Evolutionary conservation across 768 basidiomycete genomes (phyloP).

Genomic region (Boletus rubescentipes): DNA sequence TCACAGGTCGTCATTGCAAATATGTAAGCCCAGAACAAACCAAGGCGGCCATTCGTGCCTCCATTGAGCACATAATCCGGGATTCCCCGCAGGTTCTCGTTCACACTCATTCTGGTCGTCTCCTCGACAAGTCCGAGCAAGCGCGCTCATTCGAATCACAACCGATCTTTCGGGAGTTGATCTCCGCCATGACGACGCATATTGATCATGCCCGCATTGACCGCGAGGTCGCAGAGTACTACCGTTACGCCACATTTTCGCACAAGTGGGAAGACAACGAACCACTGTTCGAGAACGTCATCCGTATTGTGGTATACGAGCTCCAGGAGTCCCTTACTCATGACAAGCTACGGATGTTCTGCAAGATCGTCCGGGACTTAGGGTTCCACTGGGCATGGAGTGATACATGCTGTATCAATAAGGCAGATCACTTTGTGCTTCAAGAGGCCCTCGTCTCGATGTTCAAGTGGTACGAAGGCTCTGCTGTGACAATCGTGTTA

Average conservation of each 20-base stretch:
- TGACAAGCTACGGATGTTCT: neutral
- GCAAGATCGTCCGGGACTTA: neutral
- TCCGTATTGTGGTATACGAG: neutral
- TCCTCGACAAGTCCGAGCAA: neutral
- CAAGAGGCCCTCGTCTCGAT: neutral
- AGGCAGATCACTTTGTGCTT: neutral
- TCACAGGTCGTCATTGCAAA: neutral
- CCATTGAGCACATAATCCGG: neutral
- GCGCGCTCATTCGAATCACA: neutral
- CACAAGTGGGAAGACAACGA: neutral
- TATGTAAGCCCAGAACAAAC: neutral
- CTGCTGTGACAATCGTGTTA: neutral
- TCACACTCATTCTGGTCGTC: neutral
- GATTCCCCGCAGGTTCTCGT: neutral
- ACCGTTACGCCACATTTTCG: neutral
- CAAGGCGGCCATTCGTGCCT: neutral
- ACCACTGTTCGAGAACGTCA: neutral
- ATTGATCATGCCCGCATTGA: neutral
- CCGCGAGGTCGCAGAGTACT: neutral
- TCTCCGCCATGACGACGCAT: neutral
- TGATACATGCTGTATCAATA: neutral
- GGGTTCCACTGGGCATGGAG: slow-evolving; percentile 1
- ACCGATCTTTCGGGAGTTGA: neutral
- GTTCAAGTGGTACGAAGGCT: neutral
- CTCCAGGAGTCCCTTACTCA: neutral